A percentile compares a stretch with the other conserved stretches of the same genome.
Conservation (phyloP, 768 basidiomycete species). For the Suillus occidentalis region DNA sequence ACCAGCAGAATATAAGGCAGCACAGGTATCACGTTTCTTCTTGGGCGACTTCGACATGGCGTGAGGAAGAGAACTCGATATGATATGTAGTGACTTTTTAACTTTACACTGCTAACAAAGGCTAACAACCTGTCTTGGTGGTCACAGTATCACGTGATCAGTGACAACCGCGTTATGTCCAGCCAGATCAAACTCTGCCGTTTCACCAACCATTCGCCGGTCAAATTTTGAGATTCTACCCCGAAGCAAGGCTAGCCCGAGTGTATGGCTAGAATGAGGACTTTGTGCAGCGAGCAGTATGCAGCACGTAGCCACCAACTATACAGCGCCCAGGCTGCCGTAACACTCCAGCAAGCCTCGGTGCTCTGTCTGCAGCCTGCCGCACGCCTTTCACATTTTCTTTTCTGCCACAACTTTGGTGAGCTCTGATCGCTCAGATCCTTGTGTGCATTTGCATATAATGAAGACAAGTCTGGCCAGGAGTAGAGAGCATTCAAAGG, state of each 20-base stretch:
- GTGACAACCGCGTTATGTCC: background rate
- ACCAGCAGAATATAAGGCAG: slow-evolving; percentile 18
- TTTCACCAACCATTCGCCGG: too few relatives aligned
- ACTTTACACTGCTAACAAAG: too few relatives aligned
- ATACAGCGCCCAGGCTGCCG: too few relatives aligned
- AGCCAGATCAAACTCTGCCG: too few relatives aligned
- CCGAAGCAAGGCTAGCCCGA: too few relatives aligned
- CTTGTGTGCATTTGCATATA: background rate
- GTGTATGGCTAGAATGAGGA: too few relatives aligned
- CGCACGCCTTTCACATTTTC: background rate
- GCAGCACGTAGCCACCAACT: too few relatives aligned
- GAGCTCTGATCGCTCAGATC: background rate
- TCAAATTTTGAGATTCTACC: too few relatives aligned
- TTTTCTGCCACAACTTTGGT: background rate
- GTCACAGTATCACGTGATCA: slow-evolving; percentile 1
- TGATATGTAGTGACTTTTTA: too few relatives aligned
- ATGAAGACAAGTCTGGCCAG: background rate
- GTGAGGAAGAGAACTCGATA: background rate
- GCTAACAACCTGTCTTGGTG: too few relatives aligned
- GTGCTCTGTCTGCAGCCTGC: background rate
- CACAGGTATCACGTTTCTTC: slow-evolving; percentile 18
- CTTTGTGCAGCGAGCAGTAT: too few relatives aligned
- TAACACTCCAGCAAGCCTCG: background rate
- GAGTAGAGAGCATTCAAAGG: background rate
- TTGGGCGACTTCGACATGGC: slow-evolving; percentile 12